Evolutionary conservation across 2,329 filamentous ascomycete species (phyloP), one percentile per base, ranked within the genome.

Genomic region (Trichoderma brevicompactum): DNA sequence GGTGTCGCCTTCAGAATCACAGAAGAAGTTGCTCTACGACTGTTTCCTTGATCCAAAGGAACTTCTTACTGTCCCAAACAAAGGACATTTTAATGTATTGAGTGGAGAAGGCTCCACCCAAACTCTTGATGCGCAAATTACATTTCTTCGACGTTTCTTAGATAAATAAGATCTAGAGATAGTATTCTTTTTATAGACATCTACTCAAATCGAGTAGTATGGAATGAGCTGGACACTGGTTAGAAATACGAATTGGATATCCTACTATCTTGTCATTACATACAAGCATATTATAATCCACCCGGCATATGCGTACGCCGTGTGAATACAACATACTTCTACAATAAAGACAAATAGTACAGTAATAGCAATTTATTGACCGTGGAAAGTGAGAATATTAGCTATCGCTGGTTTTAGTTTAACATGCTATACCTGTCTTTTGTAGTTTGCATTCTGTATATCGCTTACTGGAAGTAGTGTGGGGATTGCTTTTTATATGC

Each of bases 1-100:
- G 9, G 73, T 75, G 7, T 74, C 71, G 12, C 65, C 64, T 0
- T 65, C 68, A 79, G 85, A 55, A 46, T 56, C 65, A 46, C 67
- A 68, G 43, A 55, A 66, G 49, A 56, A 64, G 4, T 38, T 38
- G 36, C 53, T 64, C 1, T 64, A 66, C 54, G 60, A 65, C 67
- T 19, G 36, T 5, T 50, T 50, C 28, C 19, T 12, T 12, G 19
- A 19, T 2, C 46, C 46, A 13, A 50, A 32, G 12, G 46, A 50
- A 15, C 13, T 28, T 7, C 15, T 28, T 13, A 10, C 32, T 50
- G 17, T 50, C 1, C 19, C 19, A 32, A 32, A 28, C 17, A 50
- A 50, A 17, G 46, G n/a, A 5, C 46, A 50, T 9, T 28, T 50
- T 9, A 32, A 50, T 23, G 46, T 23, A 32, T 32, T 50, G 19